Conservation (phyloP, 1,139 yeast species). For the Hanseniaspora uvarum region DNA sequence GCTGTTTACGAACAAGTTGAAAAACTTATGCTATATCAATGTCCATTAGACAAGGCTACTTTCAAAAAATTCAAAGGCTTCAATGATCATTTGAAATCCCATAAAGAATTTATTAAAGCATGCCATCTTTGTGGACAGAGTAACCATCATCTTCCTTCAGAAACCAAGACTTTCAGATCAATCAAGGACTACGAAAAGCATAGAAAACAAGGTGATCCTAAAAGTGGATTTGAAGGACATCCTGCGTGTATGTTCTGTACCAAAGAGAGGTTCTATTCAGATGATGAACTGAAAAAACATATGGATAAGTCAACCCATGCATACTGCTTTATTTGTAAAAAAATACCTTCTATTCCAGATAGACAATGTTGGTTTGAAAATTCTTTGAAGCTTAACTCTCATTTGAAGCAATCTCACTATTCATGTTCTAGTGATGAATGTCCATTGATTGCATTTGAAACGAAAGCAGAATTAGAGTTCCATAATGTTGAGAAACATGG, state of each 20-base stretch:
- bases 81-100: constrained; percentile 47
- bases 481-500: constrained; percentile 84
- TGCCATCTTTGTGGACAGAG: constrained; percentile 69
- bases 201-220: constrained; percentile 51
- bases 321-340: constrained; percentile 82
- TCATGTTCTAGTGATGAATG: constrained; percentile 76
- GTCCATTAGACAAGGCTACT: constrained; percentile 11
- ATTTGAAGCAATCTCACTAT: constrained; percentile 63
- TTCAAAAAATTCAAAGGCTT: constrained; percentile 40
- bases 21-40: constrained; percentile 32
- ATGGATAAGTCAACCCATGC: constrained; percentile 70
- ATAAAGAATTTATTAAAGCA: constrained; percentile 40
- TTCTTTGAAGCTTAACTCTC: constrained; percentile 62
- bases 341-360: constrained; percentile 55
- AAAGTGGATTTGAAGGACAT: constrained; percentile 74
- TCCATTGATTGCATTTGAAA: constrained; percentile 82
- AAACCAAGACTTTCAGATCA: constrained; percentile 49
- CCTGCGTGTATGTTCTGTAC: constrained; percentile 80
- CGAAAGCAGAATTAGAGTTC: constrained; percentile 75
- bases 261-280: constrained; percentile 69
- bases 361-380: constrained; percentile 49
- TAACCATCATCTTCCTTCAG: constrained; percentile 68
- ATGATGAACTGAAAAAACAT: constrained; percentile 75
- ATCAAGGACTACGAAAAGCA: constrained; percentile 58
- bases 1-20: not conserved